Evolutionary conservation across 495 filamentous ascomycete species (phyloP).

Genomic region (Geoglossum glabrum): DNA sequence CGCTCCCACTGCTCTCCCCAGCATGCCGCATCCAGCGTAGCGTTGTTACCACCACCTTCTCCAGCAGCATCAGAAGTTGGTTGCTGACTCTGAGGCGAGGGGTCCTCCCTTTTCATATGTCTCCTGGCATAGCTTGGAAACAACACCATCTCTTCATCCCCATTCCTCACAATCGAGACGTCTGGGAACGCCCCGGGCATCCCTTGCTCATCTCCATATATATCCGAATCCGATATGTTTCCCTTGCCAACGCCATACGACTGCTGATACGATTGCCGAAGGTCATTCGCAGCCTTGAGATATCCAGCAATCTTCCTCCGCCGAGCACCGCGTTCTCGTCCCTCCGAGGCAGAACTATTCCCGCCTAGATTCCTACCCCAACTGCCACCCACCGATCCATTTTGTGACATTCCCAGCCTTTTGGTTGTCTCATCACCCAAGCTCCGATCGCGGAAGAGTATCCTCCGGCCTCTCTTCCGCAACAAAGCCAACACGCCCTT

Average conservation of each 20-base stretch:
- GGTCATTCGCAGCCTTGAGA: conserved; percentile 71
- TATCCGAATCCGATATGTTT: conserved; percentile 22
- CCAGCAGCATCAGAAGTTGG: conserved; percentile 14
- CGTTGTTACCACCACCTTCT: conserved; percentile 14
- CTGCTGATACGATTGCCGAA: conserved; percentile 58
- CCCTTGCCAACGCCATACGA: conserved; percentile 27
- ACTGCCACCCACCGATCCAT: not conserved
- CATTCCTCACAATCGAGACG: conserved; percentile 53
- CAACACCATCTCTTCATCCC: conserved; percentile 78
- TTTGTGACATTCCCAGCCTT: not conserved
- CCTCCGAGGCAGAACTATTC: conserved; percentile 16
- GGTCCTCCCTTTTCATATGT: conserved; percentile 28
- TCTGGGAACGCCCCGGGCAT: conserved; percentile 69
- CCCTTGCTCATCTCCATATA: conserved; percentile 32
- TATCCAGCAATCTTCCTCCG: conserved; percentile 71
- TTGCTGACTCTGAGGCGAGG: conserved; percentile 11
- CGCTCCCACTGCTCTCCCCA: conserved; percentile 50
- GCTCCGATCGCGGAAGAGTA: conserved; percentile 10
- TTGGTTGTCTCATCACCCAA: not conserved
- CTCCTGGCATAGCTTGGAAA: conserved; percentile 79
- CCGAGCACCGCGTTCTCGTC: conserved; percentile 41
- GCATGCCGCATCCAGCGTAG: conserved; percentile 37
- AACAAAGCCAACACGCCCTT: conserved; percentile 31
- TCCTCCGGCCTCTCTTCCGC: conserved; percentile 25
- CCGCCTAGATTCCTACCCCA: not conserved